Conservation (phyloP, 257 asterid species). For the Asclepias syriaca region DNA sequence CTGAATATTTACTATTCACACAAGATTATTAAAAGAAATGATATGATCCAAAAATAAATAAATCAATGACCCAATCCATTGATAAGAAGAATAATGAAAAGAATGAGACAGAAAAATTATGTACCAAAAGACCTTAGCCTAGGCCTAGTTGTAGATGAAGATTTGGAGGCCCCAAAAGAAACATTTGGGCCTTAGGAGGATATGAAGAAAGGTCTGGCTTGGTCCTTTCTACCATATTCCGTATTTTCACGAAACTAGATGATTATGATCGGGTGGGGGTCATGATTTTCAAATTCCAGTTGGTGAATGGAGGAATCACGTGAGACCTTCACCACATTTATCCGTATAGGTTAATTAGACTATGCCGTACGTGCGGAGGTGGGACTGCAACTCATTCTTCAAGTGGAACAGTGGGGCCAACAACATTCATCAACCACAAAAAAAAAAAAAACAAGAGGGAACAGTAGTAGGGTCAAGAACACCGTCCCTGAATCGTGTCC, state of each 20-base stretch:
- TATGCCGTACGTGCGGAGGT: neutral
- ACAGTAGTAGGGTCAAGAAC: slow-evolving; percentile 1
- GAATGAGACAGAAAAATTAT: too few relatives aligned
- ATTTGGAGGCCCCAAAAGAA: neutral
- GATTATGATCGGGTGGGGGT: too few relatives aligned
- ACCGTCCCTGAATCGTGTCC: slow-evolving; percentile 5
- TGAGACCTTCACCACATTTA: neutral
- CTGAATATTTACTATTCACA: too few relatives aligned
- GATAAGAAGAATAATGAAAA: too few relatives aligned
- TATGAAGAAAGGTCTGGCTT: neutral
- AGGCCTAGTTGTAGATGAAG: too few relatives aligned
- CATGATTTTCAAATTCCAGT: neutral
- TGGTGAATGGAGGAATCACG: neutral
- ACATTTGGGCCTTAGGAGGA: neutral
- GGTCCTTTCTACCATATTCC: neutral
- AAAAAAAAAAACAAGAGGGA: too few relatives aligned
- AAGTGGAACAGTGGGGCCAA: slow-evolving; percentile 6
- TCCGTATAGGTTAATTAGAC: neutral
- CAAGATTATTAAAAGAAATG: too few relatives aligned
- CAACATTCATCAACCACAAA: neutral
- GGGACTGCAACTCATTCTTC: too few relatives aligned
- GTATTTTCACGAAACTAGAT: neutral
- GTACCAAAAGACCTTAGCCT: too few relatives aligned
- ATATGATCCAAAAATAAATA: too few relatives aligned
- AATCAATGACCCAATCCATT: too few relatives aligned